A percentile compares a stretch with the other conserved stretches of the same genome.
phyloP scores from a whole-genome alignment of 805 yeast genomes.

The Limtongia smithiae region DNA sequence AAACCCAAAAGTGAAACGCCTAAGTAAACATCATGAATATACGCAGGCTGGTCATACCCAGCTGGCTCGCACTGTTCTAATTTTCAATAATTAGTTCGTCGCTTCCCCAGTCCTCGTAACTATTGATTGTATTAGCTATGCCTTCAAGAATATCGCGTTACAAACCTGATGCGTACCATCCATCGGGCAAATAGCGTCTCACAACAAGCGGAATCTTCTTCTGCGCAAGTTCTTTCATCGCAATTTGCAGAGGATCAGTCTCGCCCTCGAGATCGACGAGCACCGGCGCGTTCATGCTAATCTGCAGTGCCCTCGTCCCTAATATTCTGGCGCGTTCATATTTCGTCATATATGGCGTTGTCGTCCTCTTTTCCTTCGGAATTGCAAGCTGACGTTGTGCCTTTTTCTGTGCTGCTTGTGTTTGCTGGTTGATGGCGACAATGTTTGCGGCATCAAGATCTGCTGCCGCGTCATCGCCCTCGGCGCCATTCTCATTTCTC shows the following conservation, averaged over 20 bases:
- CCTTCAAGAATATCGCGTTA: not conserved
- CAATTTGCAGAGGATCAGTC: slow-evolving; percentile 96
- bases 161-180: slow-evolving; percentile 36
- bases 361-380: slow-evolving; percentile 80
- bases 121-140: slow-evolving; percentile 26
- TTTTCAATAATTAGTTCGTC: slow-evolving; percentile 92
- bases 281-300: slow-evolving; percentile 97
- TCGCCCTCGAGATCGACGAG: slow-evolving; percentile 98
- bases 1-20: not conserved
- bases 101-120: slow-evolving; percentile 98
- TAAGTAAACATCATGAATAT: too few relatives aligned
- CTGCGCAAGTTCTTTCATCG: slow-evolving; percentile 94
- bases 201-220: slow-evolving; percentile 92
- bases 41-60: too few relatives aligned
- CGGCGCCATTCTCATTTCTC: slow-evolving; percentile 42
- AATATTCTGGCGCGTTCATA: slow-evolving; percentile 96
- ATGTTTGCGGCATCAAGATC: slow-evolving; percentile 65
- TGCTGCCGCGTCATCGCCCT: slow-evolving; percentile 38
- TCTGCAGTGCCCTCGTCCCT: slow-evolving; percentile 96
- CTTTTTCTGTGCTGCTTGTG: slow-evolving; percentile 47
- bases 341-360: slow-evolving; percentile 99
- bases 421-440: slow-evolving; percentile 61
- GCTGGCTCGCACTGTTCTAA: too few relatives aligned
- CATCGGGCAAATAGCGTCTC: slow-evolving; percentile 95
- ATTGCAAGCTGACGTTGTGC: slow-evolving; percentile 78